These are phyloP conservation scores for Neurospora discreta DNA, from an alignment of 495 filamentous ascomycete genomes.

Conservation along the genomic window DNA sequence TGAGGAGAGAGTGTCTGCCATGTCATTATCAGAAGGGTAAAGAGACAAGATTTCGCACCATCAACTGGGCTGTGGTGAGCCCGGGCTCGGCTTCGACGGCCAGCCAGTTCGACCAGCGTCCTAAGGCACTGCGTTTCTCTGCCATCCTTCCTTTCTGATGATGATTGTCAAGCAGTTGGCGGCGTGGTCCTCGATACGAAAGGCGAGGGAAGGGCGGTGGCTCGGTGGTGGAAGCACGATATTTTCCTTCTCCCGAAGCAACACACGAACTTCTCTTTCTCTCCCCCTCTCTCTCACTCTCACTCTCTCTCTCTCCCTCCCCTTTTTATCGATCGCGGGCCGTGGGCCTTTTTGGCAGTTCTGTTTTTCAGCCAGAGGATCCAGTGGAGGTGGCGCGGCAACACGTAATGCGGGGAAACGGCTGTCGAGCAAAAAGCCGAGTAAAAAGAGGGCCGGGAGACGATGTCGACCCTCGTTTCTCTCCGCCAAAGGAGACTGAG, in stretches of 20 bases:
- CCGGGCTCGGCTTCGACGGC: conserved; percentile 67
- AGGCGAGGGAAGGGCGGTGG: neutral
- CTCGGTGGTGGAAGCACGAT: neutral
- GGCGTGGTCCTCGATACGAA: neutral
- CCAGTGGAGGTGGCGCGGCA: neutral
- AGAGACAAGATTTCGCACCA: conserved; percentile 33
- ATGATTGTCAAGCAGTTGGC: neutral
- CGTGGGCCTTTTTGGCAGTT: neutral
- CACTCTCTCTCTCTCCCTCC: neutral
- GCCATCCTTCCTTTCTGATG: neutral
- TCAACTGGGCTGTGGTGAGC: conserved; percentile 71
- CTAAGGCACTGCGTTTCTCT: conserved; percentile 9
- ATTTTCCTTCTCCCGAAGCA: neutral
- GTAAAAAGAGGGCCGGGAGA: neutral
- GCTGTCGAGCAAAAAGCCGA: neutral
- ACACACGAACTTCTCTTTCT: neutral
- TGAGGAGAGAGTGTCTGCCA: neutral
- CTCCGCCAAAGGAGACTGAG: neutral
- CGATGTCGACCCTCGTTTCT: neutral
- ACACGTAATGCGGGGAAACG: neutral
- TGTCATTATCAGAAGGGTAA: neutral
- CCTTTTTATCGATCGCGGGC: neutral
- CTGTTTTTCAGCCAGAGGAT: neutral
- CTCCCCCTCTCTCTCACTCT: neutral
- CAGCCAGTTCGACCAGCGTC: conserved; percentile 40